These are phyloP conservation scores for Collybiopsis luxurians DNA, from an alignment of 768 basidiomycete species.

Conservation along the genomic window DNA sequence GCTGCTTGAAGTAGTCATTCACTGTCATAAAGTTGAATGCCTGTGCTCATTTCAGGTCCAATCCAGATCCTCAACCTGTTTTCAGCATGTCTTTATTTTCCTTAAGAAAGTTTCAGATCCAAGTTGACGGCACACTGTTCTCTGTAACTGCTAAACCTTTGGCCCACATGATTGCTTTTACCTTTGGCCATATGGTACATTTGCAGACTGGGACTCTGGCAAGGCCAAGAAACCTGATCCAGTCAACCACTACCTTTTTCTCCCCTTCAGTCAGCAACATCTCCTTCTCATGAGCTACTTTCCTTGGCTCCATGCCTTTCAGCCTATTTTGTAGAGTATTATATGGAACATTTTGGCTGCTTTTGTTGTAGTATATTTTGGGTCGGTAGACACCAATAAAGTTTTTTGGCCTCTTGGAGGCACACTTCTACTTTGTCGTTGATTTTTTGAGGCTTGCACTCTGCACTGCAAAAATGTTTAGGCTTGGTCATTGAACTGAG, in stretches of 20 bases:
- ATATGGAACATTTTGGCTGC: neutral
- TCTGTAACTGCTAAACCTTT: neutral
- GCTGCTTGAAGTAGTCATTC: conserved; percentile 21
- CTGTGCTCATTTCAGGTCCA: conserved; percentile 30
- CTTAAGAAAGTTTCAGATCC: neutral
- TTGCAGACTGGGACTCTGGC: neutral
- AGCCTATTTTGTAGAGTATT: neutral
- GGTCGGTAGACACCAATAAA: too few relatives aligned
- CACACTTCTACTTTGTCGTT: too few relatives aligned
- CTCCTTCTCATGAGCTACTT: neutral
- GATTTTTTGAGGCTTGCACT: too few relatives aligned
- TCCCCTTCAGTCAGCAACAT: neutral
- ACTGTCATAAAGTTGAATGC: conserved; percentile 31
- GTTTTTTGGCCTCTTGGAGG: too few relatives aligned
- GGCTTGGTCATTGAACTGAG: too few relatives aligned
- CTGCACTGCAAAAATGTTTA: too few relatives aligned
- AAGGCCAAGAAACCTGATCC: neutral
- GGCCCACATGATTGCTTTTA: neutral
- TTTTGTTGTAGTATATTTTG: too few relatives aligned
- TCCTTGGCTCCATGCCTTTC: neutral
- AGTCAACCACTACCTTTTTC: neutral
- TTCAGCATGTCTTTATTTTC: neutral
- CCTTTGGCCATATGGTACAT: neutral
- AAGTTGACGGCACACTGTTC: neutral
- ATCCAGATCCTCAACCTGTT: conserved; percentile 6